A percentile compares a stretch with the other conserved stretches of the same genome.
phyloP scores from a whole-genome alignment of 2,329 filamentous ascomycete genomes.

The Beauveria sp. region DNA sequence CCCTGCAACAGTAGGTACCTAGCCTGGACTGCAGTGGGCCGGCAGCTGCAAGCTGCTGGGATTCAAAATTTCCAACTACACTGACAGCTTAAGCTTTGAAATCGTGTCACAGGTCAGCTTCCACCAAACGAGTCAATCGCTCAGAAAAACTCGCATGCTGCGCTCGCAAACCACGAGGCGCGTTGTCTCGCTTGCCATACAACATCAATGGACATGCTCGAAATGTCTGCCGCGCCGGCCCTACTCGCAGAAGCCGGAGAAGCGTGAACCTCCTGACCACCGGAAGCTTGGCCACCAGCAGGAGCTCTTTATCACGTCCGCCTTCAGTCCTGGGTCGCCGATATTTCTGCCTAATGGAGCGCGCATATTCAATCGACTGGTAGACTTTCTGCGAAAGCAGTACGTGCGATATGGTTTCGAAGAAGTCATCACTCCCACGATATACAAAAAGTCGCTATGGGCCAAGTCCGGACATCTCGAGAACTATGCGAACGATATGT shows the following conservation, averaged over 20 bases:
- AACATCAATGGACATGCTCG: slow-evolving; percentile 24
- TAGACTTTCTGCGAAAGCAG: slow-evolving; percentile 73
- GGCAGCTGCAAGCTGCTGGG: not conserved
- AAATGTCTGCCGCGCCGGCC: slow-evolving; percentile 20
- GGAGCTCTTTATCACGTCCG: slow-evolving; percentile 69
- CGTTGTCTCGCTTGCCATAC: slow-evolving; percentile 14
- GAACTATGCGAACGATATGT: slow-evolving; percentile 91
- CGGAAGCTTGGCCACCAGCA: slow-evolving; percentile 56
- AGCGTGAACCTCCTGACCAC: slow-evolving; percentile 43
- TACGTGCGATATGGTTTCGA: slow-evolving; percentile 80
- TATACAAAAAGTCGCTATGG: slow-evolving; percentile 86
- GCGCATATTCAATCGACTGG: slow-evolving; percentile 74
- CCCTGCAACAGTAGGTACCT: not conserved
- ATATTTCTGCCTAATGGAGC: slow-evolving; percentile 78
- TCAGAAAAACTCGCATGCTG: slow-evolving; percentile 21
- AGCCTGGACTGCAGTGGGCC: not conserved
- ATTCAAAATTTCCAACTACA: not conserved
- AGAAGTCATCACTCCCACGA: slow-evolving; percentile 82
- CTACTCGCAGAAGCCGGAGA: slow-evolving; percentile 23
- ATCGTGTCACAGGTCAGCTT: not conserved
- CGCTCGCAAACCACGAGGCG: slow-evolving; percentile 18
- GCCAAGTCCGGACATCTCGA: slow-evolving; percentile 79
- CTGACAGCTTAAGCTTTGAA: not conserved
- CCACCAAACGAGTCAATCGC: slow-evolving; percentile 4
- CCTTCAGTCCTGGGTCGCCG: slow-evolving; percentile 77